Evolutionary conservation across 192 early-diverging fungal genomes (phyloP).

Genomic region (Piromyces sp.): DNA sequence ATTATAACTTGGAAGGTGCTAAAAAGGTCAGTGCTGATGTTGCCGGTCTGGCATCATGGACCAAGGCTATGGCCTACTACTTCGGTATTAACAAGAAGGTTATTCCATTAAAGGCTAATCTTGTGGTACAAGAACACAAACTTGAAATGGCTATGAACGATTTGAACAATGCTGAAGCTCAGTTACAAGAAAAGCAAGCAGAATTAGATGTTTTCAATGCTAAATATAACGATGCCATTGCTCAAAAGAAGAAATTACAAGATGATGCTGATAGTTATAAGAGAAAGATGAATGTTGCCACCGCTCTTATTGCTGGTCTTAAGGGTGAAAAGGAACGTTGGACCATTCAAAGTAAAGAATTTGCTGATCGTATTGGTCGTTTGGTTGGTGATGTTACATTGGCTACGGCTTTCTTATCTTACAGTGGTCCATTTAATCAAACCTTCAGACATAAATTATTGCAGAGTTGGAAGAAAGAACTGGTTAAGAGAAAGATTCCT

Average conservation of each 20-base stretch:
- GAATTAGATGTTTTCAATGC: constrained; percentile 42
- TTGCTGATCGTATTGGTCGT: constrained; percentile 35
- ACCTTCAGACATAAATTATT: constrained; percentile 30
- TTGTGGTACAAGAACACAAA: constrained; percentile 42
- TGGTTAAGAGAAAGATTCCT: constrained; percentile 30
- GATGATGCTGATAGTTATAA: constrained; percentile 45
- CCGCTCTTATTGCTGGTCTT: constrained; percentile 33
- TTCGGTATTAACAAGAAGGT: constrained; percentile 48
- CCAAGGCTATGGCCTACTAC: constrained; percentile 36
- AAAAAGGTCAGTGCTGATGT: constrained; percentile 52
- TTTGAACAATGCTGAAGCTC: constrained; percentile 31
- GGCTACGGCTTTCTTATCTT: constrained; percentile 38
- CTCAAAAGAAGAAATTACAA: constrained; percentile 34
- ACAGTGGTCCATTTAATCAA: constrained; percentile 47
- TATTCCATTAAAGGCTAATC: constrained; percentile 45
- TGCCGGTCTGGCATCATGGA: constrained; percentile 44
- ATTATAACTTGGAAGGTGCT: constrained; percentile 47
- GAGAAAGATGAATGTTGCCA: constrained; percentile 44
- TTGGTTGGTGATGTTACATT: constrained; percentile 43
- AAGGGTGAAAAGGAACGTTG: constrained; percentile 50
- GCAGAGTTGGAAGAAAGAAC: constrained; percentile 36
- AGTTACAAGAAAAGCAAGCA: constrained; percentile 45
- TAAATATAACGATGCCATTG: constrained; percentile 42
- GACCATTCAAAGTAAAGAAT: constrained; percentile 48
- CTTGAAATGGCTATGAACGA: constrained; percentile 34